phyloP scores from a whole-genome alignment of 2,329 filamentous ascomycete genomes.

The Drechslera avenae region DNA sequence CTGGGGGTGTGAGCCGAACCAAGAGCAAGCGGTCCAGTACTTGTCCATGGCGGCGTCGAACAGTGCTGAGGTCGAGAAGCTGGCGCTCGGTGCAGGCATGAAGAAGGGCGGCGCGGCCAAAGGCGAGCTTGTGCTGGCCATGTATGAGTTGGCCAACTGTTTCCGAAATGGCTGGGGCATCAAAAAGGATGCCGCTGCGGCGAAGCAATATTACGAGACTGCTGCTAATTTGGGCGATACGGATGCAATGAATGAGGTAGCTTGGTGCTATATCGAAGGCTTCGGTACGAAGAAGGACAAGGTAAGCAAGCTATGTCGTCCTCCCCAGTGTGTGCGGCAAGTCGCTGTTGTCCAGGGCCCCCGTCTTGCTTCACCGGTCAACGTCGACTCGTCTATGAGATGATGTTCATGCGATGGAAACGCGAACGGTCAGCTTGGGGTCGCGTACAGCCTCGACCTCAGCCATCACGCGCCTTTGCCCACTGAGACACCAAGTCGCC shows the following conservation, averaged over 20 bases:
- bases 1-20: conserved; percentile 82
- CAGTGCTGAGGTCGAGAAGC: conserved; percentile 81
- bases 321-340: conserved; percentile 1
- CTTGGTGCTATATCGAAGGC: conserved; percentile 95
- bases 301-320: conserved; percentile 63
- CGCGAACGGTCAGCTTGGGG: conserved; percentile 34
- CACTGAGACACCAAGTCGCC: conserved; percentile 31
- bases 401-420: conserved; percentile 23
- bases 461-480: conserved; percentile 31
- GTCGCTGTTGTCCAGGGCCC: conserved; percentile 9
- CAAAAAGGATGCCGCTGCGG: conserved; percentile 81
- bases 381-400: conserved; percentile 15
- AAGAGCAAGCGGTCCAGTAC: conserved; percentile 76
- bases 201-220: conserved; percentile 92
- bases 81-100: conserved; percentile 83
- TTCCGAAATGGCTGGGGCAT: conserved; percentile 97
- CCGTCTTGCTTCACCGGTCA: conserved; percentile 34
- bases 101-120: conserved; percentile 95
- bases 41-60: conserved; percentile 89
- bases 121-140: conserved; percentile 92
- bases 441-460: conserved; percentile 17
- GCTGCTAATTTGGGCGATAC: conserved; percentile 95
- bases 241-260: conserved; percentile 96
- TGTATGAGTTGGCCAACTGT: conserved; percentile 90
- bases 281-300: conserved; percentile 98